Evolutionary conservation across 176 grass and related monocot genomes (phyloP).

Genomic region (Carex myosuroides): DNA sequence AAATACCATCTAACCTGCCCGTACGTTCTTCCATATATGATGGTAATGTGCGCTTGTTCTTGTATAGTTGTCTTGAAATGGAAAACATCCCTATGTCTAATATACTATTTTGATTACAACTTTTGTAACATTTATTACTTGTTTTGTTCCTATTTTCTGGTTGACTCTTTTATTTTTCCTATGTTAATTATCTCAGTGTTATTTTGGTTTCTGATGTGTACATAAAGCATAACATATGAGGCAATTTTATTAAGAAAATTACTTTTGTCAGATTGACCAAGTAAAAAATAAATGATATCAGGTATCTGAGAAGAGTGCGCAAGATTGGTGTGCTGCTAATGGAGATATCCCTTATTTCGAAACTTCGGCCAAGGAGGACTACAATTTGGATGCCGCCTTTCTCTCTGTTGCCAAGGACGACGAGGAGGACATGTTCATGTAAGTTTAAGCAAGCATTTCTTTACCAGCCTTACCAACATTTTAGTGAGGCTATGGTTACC

Average conservation of each 20-base stretch:
- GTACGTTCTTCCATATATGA: background rate
- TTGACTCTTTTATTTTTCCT: background rate
- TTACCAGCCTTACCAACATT: background rate
- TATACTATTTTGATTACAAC: background rate
- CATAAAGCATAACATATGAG: background rate
- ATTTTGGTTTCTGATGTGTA: background rate
- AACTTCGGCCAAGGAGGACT: constrained; percentile 90
- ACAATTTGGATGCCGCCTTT: constrained; percentile 80
- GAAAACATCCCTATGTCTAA: background rate
- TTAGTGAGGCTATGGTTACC: too few species aligned
- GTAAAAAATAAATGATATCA: constrained; percentile 17
- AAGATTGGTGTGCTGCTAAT: constrained; percentile 78
- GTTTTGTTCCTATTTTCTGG: background rate
- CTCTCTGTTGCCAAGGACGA: constrained; percentile 52
- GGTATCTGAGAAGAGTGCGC: constrained; percentile 87
- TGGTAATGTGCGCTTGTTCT: background rate
- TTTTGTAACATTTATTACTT: background rate
- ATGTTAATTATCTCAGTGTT: background rate
- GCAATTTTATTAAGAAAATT: background rate
- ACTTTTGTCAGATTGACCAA: background rate
- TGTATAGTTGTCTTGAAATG: background rate
- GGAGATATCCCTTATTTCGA: constrained; percentile 89
- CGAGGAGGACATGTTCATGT: constrained; percentile 57
- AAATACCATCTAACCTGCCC: background rate
- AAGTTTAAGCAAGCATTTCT: constrained; percentile 27